Conservation (phyloP, 768 basidiomycete genomes). For the Tulasnella sp. region DNA sequence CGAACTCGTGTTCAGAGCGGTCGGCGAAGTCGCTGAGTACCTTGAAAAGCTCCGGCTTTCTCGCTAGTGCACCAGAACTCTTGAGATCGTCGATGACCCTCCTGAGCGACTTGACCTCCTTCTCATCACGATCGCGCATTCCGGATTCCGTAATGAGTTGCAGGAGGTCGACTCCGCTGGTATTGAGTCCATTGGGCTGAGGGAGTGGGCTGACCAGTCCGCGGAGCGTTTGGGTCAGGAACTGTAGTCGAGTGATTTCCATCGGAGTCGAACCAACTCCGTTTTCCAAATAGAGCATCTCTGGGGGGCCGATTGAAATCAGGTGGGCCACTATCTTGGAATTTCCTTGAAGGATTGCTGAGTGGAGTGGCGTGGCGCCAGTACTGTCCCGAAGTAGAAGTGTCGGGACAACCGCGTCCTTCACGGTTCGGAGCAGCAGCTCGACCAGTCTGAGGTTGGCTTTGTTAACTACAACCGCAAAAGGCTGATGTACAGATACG, state of each 20-base stretch:
- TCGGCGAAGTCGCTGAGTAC: conserved; percentile 3
- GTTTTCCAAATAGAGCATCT: conserved; percentile 50
- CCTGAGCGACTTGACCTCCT: neutral
- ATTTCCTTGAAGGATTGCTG: conserved; percentile 43
- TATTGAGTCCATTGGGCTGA: neutral
- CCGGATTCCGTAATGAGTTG: neutral
- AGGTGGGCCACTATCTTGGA: conserved; percentile 43
- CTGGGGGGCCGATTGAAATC: conserved; percentile 41
- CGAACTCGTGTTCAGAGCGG: neutral
- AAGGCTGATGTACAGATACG: neutral
- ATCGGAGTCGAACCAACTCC: conserved; percentile 39
- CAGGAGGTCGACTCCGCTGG: neutral
- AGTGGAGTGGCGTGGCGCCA: conserved; percentile 54
- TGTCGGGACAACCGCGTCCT: conserved; percentile 24
- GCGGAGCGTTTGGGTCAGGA: neutral
- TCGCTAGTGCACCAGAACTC: neutral
- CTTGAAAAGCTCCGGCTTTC: conserved; percentile 15
- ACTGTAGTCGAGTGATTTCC: conserved; percentile 33
- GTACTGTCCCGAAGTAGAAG: conserved; percentile 46
- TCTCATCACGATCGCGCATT: neutral
- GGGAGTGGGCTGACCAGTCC: neutral
- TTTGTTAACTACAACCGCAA: conserved; percentile 45
- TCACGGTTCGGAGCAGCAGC: conserved; percentile 36
- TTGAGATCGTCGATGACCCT: neutral
- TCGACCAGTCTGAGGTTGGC: conserved; percentile 37